A percentile compares a stretch with the other conserved stretches of the same genome.
These are phyloP conservation scores for Neurospora sp. DNA, from an alignment of 495 filamentous ascomycete genomes.

Conservation along the genomic window DNA sequence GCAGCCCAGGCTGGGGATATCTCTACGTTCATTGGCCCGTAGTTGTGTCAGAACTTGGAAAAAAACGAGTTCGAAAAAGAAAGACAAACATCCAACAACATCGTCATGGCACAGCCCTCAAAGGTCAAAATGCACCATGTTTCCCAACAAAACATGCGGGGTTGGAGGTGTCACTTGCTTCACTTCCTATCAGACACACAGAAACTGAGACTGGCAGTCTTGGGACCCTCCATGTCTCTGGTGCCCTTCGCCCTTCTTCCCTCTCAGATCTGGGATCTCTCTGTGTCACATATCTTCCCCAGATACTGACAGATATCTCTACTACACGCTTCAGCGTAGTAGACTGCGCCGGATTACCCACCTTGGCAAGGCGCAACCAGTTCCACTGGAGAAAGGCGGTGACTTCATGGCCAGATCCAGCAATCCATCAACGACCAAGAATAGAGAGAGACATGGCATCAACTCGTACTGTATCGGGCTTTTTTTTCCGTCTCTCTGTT, in stretches of 20 bases:
- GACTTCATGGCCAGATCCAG: background rate
- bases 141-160: background rate
- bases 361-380: background rate
- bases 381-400: background rate
- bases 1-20: background rate
- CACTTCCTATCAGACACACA: background rate
- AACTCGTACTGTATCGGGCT: too few species aligned
- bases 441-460: background rate
- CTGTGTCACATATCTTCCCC: background rate
- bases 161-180: background rate
- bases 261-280: background rate
- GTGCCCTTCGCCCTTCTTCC: background rate
- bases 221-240: background rate
- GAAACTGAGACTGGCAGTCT: background rate
- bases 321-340: background rate
- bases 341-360: background rate
- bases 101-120: background rate
- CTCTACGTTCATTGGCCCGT: background rate
- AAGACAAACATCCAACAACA: background rate
- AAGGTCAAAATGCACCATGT: background rate
- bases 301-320: background rate
- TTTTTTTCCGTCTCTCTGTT: background rate
- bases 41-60: background rate
- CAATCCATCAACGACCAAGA: background rate
- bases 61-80: too few species aligned